Evolutionary conservation across 257 asterid species (phyloP), one percentile per base, ranked within the genome.

Genomic region (Plantago major): DNA sequence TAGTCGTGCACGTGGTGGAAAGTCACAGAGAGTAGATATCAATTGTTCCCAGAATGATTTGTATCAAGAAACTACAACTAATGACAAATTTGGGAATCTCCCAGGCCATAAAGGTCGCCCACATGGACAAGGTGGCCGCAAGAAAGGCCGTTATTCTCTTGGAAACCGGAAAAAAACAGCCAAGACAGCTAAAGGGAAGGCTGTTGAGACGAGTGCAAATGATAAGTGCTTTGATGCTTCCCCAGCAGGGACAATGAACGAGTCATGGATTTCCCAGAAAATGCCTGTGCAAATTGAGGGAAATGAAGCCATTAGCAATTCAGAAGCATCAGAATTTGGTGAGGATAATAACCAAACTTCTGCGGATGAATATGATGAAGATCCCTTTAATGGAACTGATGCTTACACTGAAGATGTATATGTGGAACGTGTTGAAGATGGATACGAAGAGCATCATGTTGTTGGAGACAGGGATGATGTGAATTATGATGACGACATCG

Each of bases 251-350:
- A 46, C 50, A 30, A 42, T 45, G 58, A 73, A 68, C 12, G 83
- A 61, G 22, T 75, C 75, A 13, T 73, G 82, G 83, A 59, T 58
- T 11, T 66, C 73, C 40, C 74, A 64, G 45, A 77, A 71, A 56
- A 70, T 70, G 6, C 79, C 74, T 11, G 51, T 68, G 16, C 76
- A 67, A 60, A 70, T 17, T 17, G 80, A 61, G 68, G 82, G 46
- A 52, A 81, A 68, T 18, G 83, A 65, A 52, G 78, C 71, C 33
- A 66, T 19, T 40, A 76, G 85, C 77, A 77, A 89, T 66, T 80
- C 95, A 5, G 89, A 58, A 57, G 72, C 72, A 55, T 84, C 86
- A 1, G 85, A 76, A 18, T 74, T 55, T 11, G 84, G 76, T 46
- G 73, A 78, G 22, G 77, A 73, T 30, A 71, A 72, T 38, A 71